Base-by-base conservation (phyloP, 495 filamentous ascomycete species). In the Aspergillus carlsbadensis region DNA sequence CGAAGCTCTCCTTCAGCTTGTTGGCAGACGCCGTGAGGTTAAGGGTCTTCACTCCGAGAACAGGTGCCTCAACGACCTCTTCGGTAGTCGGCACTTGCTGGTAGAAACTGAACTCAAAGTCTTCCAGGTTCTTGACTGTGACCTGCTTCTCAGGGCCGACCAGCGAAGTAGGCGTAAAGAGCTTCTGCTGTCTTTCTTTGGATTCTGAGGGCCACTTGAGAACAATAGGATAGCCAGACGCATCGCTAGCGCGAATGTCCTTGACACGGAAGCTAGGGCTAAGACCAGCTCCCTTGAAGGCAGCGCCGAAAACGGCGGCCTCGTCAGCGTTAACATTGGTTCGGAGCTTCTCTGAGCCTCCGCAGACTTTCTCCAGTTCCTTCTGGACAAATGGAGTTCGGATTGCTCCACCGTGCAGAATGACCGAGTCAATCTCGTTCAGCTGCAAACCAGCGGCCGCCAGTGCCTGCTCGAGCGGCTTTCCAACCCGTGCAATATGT, bases 241-340 rank as follows among this genome's bases (percentile, higher is more conserved):
- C 81, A 56, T 99, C 94, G 50, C 72, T 81, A 41, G 87, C 81
- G 50, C 88, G 81, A 57, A 99, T 98, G 63, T 98, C 95, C 78
- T 96, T 99, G 63, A 99, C 95, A 48, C 89, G 85, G 81, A 99
- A 99, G 65, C 86, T 91, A 34, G 92, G 91, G 71, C 89, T 95
- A 46, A 98, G 80, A 57, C 86, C 86, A 44, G 95, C 95, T 26
- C 88, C 95, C 67, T 91, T 90, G 80, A 98, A 98, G 17, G 90
- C 91, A 47, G 95, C 95, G 60, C 95, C 95, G 71, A 99, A 96
- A 14, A 96, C 94, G 45, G 95, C 94, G 14, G 95, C 85, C 74
- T 99, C 95, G 69, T 99, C 95, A 24, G 92, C 87, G 72, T 99
- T 99, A 62, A 99, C 95, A 64, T 92, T 98, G 61, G 87, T 87